phyloP scores from a whole-genome alignment of 2,329 filamentous ascomycete species.

The Nemania bipapillata region DNA sequence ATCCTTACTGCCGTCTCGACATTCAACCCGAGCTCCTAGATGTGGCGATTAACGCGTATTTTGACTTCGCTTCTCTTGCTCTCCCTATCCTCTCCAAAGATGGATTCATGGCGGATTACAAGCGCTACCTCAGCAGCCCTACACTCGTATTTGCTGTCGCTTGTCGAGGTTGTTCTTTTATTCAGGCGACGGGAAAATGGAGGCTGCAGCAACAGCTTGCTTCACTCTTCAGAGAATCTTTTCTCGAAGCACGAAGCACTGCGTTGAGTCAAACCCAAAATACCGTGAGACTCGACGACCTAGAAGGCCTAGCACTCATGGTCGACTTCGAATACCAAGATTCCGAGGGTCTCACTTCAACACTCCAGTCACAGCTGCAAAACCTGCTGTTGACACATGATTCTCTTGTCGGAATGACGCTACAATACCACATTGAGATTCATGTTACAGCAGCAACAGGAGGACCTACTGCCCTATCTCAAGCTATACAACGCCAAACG shows the following conservation, averaged over 20 bases:
- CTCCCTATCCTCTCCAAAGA: conserved; percentile 28
- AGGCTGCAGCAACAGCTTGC: conserved; percentile 27
- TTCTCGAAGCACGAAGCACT: conserved; percentile 23
- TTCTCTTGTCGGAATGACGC: conserved; percentile 30
- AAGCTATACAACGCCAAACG: conserved; percentile 21
- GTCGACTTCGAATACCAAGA: conserved; percentile 29
- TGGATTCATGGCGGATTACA: conserved; percentile 32
- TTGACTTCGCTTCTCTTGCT: conserved; percentile 24
- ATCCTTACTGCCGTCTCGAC: conserved; percentile 16
- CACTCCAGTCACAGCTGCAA: conserved; percentile 27
- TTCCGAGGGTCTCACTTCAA: neutral
- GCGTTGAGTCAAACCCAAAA: neutral
- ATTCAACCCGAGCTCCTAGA: conserved; percentile 11
- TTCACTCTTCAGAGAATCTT: conserved; percentile 28
- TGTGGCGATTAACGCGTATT: conserved; percentile 32
- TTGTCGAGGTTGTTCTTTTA: conserved; percentile 31
- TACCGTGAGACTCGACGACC: conserved; percentile 31
- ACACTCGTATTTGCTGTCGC: conserved; percentile 33
- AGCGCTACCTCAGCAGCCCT: conserved; percentile 8
- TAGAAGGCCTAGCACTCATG: conserved; percentile 33
- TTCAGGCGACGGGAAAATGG: conserved; percentile 22
- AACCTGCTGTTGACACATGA: conserved; percentile 30
- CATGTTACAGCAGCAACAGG: conserved; percentile 1
- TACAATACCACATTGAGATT: conserved; percentile 31
- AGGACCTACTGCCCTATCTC: conserved; percentile 6